Evolutionary conservation across 2,329 filamentous ascomycete genomes (phyloP), one percentile per base, ranked within the genome.

Genomic region (Pseudogymnoascus sp.): DNA sequence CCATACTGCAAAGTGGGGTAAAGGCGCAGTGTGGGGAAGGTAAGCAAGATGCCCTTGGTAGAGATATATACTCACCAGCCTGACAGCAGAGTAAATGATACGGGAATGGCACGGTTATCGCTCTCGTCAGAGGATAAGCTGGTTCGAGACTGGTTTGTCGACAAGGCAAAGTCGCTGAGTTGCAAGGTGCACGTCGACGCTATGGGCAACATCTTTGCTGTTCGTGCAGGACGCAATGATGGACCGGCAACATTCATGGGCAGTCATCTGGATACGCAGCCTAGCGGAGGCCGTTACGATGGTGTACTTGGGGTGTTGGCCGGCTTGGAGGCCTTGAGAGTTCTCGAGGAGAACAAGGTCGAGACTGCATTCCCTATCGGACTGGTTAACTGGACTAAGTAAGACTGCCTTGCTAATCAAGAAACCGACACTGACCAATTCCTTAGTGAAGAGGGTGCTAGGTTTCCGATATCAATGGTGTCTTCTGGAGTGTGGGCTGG

Each of bases 391-490:
- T 40, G 37, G 37, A 40, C 37, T 10, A 33, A 91, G 92, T 40
- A 19, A 40, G n/a, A 3, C 7, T 4, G 37, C n/a, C n/a, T 40
- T 40, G 7, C 37, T 40, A n/a, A 4, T 40, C 3, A 10, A 40
- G 37, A 19, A 40, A 40, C 9, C 37, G 10, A 1, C n/a, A 40
- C n/a, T 40, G 9, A 40, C 37, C n/a, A 17, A 70, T 91, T 88
- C 88, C 90, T 70, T 26, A 88, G 86, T 70, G 90, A 95, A 76
- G 91, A 95, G 76, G 90, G 90, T 2, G 90, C 90, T 1, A 83
- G 90, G 0, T 93, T 93, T 67, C 89, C 90, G 0, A 85, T 86
- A 62, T 88, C 85, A 31, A 92, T 91, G 85, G 77, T 88, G 26
- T 79, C 86, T 0, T 91, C 88, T 0, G 89, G 88, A 1, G 90